A percentile compares a stretch with the other conserved stretches of the same genome.
These are phyloP conservation scores for Talaromyces sp. DNA, from an alignment of 2,329 filamentous ascomycete species.

Conservation along the genomic window DNA sequence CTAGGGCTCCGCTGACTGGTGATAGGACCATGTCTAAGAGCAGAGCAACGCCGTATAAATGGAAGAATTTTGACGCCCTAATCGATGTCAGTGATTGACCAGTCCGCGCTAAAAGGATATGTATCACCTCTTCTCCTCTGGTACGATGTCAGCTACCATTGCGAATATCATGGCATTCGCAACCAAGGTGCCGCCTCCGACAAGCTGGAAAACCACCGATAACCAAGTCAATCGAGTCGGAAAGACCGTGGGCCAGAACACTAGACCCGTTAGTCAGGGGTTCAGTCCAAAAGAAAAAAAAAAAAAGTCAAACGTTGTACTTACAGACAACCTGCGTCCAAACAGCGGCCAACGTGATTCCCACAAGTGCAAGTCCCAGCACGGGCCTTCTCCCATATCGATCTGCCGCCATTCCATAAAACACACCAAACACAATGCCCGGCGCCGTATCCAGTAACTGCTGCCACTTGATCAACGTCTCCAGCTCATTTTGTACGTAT, in stretches of 20 bases:
- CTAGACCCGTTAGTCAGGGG: not conserved
- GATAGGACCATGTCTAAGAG: conserved; percentile 18
- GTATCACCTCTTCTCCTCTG: conserved; percentile 20
- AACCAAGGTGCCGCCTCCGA: conserved; percentile 17
- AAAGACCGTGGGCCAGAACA: conserved; percentile 18
- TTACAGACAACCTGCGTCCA: conserved; percentile 19
- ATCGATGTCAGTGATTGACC: not conserved
- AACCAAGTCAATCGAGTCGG: conserved; percentile 18
- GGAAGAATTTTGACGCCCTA: conserved; percentile 19
- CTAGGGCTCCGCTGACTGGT: conserved; percentile 12
- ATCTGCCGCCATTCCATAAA: conserved; percentile 19
- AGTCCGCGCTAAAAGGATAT: too few species aligned
- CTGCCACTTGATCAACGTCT: conserved; percentile 16
- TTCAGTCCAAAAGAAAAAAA: too few species aligned
- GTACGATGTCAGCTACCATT: conserved; percentile 16
- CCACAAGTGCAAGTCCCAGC: conserved; percentile 13
- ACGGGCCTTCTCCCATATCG: conserved; percentile 16
- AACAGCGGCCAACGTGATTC: conserved; percentile 12
- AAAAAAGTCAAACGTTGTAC: not conserved
- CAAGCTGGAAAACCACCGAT: conserved; percentile 15
- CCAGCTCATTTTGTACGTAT: conserved; percentile 15
- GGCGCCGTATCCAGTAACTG: conserved; percentile 17
- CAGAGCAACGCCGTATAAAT: conserved; percentile 17
- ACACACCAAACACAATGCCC: conserved; percentile 18
- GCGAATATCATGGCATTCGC: conserved; percentile 18